These are phyloP conservation scores for Fusarium marasasianum DNA, from an alignment of 2,329 filamentous ascomycete species.

Conservation along the genomic window DNA sequence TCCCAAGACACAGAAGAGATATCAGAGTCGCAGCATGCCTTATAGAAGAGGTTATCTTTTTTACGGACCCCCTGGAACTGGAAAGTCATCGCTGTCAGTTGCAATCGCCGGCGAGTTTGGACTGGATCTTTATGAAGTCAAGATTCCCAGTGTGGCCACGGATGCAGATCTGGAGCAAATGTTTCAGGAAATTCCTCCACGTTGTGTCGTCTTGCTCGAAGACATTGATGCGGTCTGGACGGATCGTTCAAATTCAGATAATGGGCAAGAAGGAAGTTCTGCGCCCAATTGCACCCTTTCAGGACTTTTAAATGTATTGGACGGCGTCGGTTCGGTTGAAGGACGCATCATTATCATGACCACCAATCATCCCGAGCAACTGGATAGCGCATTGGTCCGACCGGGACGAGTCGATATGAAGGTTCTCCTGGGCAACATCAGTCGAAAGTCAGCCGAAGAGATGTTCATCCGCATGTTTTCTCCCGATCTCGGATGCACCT, in stretches of 20 bases:
- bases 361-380: constrained; percentile 71
- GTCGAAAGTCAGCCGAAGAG: constrained; percentile 52
- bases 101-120: constrained; percentile 62
- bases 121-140: constrained; percentile 60
- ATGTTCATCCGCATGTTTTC: constrained; percentile 61
- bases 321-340: constrained; percentile 75
- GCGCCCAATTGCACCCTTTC: constrained; percentile 62
- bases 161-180: constrained; percentile 61
- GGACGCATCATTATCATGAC: constrained; percentile 80
- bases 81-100: constrained; percentile 66
- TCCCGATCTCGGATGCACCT: constrained; percentile 44
- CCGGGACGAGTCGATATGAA: constrained; percentile 74
- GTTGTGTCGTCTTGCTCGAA: constrained; percentile 64
- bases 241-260: constrained; percentile 37
- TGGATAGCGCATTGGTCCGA: constrained; percentile 71
- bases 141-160: constrained; percentile 58
- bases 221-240: constrained; percentile 60
- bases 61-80: constrained; percentile 70
- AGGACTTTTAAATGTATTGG: constrained; percentile 74
- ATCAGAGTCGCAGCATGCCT: constrained; percentile 63
- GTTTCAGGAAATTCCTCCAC: constrained; percentile 61
- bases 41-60: constrained; percentile 67
- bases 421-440: constrained; percentile 64
- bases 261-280: constrained; percentile 25
- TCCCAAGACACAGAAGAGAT: constrained; percentile 62